These are phyloP conservation scores for Arthroderma uncinatum DNA, from an alignment of 2,329 filamentous ascomycete genomes.

Conservation along the genomic window DNA sequence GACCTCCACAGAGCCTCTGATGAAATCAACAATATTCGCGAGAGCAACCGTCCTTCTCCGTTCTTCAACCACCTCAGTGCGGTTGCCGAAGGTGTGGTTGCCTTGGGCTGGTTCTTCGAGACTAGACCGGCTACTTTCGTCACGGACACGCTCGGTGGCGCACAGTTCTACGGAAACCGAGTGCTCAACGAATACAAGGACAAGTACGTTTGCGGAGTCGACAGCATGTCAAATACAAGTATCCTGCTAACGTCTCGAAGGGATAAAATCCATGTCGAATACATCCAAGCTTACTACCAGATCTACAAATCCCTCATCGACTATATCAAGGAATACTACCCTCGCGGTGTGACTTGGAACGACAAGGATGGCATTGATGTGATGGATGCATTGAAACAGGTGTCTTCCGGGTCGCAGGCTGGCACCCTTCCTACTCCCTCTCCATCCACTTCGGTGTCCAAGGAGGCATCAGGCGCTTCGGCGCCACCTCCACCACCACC, in stretches of 20 bases:
- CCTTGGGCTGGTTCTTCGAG: constrained; percentile 83
- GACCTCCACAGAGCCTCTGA: constrained; percentile 76
- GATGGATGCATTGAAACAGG: constrained; percentile 53
- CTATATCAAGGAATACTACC: constrained; percentile 75
- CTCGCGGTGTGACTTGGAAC: constrained; percentile 78
- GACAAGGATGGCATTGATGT: constrained; percentile 60
- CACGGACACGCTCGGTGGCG: constrained; percentile 67
- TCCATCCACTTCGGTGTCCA: constrained; percentile 24
- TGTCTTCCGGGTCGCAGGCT: constrained; percentile 31
- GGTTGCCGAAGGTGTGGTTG: constrained; percentile 79
- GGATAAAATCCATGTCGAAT: constrained; percentile 70
- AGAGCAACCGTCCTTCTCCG: constrained; percentile 63
- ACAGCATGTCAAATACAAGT: neutral
- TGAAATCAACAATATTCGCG: constrained; percentile 67
- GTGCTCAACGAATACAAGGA: constrained; percentile 86
- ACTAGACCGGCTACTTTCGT: constrained; percentile 76
- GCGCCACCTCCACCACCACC: constrained; percentile 48
- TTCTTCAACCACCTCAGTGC: constrained; percentile 74
- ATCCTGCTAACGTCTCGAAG: constrained; percentile 36
- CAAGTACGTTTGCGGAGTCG: constrained; percentile 40
- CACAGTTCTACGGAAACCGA: constrained; percentile 90
- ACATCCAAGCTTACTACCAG: constrained; percentile 84
- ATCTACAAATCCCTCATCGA: constrained; percentile 73
- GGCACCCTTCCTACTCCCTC: constrained; percentile 13
- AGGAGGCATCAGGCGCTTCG: constrained; percentile 38